These are phyloP conservation scores for Albophoma yamanashiensis DNA, from an alignment of 2,329 filamentous ascomycete species.

Conservation along the genomic window DNA sequence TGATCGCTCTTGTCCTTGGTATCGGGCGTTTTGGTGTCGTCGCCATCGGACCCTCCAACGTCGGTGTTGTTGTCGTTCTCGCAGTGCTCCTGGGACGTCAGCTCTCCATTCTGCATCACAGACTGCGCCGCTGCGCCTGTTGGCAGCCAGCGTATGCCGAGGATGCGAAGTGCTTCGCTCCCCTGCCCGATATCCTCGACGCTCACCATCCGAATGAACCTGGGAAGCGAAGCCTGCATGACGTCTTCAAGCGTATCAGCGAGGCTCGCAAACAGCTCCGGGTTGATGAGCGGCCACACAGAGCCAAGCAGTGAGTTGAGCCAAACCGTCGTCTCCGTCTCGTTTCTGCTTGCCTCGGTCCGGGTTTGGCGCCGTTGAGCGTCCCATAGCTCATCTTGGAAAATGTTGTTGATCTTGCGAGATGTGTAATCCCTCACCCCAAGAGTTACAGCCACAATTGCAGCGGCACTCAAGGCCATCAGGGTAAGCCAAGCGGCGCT, in stretches of 20 bases:
- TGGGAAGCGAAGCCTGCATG: conserved; percentile 67
- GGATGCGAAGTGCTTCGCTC: conserved; percentile 57
- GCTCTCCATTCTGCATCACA: conserved; percentile 46
- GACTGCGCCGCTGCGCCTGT: conserved; percentile 56
- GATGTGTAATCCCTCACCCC: conserved; percentile 48
- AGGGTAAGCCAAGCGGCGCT: conserved; percentile 15
- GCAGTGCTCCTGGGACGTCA: conserved; percentile 26
- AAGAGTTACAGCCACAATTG: conserved; percentile 24
- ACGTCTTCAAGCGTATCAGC: conserved; percentile 67
- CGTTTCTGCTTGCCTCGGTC: conserved; percentile 25
- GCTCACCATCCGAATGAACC: conserved; percentile 61
- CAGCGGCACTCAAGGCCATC: conserved; percentile 12
- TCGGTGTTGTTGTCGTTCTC: conserved; percentile 16
- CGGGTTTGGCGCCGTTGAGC: conserved; percentile 44
- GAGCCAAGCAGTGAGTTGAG: conserved; percentile 57
- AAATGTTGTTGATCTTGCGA: conserved; percentile 50
- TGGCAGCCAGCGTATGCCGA: conserved; percentile 63
- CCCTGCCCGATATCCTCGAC: conserved; percentile 69
- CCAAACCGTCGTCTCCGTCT: conserved; percentile 59
- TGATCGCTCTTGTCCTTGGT: conserved; percentile 21
- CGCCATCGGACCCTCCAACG: conserved; percentile 6
- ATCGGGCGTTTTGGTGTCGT: conserved; percentile 15
- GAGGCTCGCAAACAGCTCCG: conserved; percentile 59
- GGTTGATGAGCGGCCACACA: conserved; percentile 67
- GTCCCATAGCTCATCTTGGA: conserved; percentile 62